Base-by-base conservation (phyloP, 148 eudicot species). In the Chenopodium quinoa region DNA sequence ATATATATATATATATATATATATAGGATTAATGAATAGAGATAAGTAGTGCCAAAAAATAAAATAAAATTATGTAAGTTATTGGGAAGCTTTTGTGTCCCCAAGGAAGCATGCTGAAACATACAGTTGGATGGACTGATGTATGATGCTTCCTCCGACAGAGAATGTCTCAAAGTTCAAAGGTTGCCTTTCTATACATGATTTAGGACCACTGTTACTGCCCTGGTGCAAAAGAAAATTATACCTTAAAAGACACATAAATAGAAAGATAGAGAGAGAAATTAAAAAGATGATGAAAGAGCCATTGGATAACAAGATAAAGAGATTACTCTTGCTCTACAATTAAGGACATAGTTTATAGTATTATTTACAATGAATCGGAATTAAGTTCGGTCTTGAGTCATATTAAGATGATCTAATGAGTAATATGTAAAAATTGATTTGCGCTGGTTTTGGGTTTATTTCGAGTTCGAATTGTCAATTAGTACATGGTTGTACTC, bases 121-220 rank as follows among this genome's bases (percentile, higher is more conserved):
- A 40, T 40, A 40, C 77, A 78, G 78, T 19, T 52, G 1, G 20
- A 73, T 20, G 32, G 73, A 73, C 78, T 56, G 62, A 56, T 22
- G 65, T 71, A 34, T 74, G 62, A 56, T 22, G 65, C 75, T 52
- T 74, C 12, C 69, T 7, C 80, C 81, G 84, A 84, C 86, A 84
- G 64, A 72, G 58, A 73, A 80, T 83, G 81, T 84, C 78, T 56
- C 81, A 60, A 78, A 74, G 78, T 65, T 81, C 83, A 81, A 81
- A 84, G 86, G 82, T 75, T 83, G 82, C 69, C 82, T 83, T 83
- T 83, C 31, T 34, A 72, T 65, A 63, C 62, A 73, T 81, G 48
- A 81, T 84, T 50, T 70, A 75, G 79, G 82, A 83, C 85, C 79
- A 83, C 86, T 83, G 63, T 83, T 40, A 37, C 46, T 44, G 22